phyloP scores from a whole-genome alignment of 306 rosid species.

The Oxytropis ochrocephala region DNA sequence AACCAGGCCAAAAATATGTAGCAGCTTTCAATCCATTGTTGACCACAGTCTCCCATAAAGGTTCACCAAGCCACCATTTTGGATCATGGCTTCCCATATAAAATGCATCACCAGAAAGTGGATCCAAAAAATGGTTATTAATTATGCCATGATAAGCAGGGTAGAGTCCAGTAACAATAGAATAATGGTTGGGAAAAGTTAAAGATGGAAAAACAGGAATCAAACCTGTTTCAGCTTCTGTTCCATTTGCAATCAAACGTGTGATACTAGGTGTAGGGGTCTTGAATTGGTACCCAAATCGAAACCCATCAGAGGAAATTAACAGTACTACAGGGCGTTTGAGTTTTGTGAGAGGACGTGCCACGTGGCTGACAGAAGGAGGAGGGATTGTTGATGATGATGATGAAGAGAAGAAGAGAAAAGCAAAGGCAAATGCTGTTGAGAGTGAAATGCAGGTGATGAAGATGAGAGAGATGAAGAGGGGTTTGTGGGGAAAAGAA shows the following conservation, averaged over 20 bases:
- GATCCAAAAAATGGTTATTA: constrained; percentile 78
- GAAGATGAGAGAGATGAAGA: constrained; percentile 61
- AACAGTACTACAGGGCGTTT: constrained; percentile 55
- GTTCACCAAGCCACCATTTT: constrained; percentile 98
- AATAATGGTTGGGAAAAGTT: constrained; percentile 91
- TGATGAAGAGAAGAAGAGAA: constrained; percentile 46
- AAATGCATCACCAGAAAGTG: constrained; percentile 57
- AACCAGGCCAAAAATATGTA: constrained; percentile 90
- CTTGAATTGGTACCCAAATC: constrained; percentile 97
- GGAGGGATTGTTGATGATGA: not conserved
- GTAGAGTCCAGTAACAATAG: constrained; percentile 91
- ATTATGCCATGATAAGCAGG: constrained; percentile 87
- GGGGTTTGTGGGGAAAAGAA: constrained; percentile 29
- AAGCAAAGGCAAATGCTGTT: constrained; percentile 62
- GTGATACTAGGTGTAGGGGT: constrained; percentile 53
- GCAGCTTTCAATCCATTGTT: constrained; percentile 78
- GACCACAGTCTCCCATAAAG: constrained; percentile 83
- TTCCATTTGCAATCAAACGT: constrained; percentile 75
- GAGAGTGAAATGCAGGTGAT: constrained; percentile 59
- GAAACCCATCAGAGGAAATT: constrained; percentile 88
- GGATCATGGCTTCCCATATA: constrained; percentile 74
- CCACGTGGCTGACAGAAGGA: not conserved
- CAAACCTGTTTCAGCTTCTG: constrained; percentile 82
- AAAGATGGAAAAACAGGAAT: constrained; percentile 87
- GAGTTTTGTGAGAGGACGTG: constrained; percentile 66